Base-by-base conservation (phyloP, 2,329 filamentous ascomycete genomes). In the Fusarium bactridioides region DNA sequence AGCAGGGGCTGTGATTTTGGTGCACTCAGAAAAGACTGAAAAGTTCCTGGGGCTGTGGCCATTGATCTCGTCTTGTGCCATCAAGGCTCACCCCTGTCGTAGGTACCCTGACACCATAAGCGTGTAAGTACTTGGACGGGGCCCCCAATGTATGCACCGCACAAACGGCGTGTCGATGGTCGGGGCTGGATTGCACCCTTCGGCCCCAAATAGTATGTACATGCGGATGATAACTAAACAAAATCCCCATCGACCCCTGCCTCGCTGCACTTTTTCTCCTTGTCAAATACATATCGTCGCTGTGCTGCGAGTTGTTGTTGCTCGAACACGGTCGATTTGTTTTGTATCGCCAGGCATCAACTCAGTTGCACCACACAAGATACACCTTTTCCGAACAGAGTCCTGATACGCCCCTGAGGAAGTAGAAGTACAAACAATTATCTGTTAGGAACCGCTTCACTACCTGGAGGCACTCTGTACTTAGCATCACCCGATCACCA, bases 241-340 rank as follows among this genome's bases (percentile, higher is more conserved):
- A 74, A 74, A 74, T n/a, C 65, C 61, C 44, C 55, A 50, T 41
- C n/a, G 25, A 67, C 54, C 69, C 69, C 66, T 68, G 59, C 38
- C 12, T 43, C 23, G n/a, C 31, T 50, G 55, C 50, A 47, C 9
- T 38, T 33, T 41, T 57, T 23, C 31, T 44, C 25, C n/a, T 23
- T 25, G 43, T 19, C 40, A 23, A 41, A 23, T 40, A 51, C 29
- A 54, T 56, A 23, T 59, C 31, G 27, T 50, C 18, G 37, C 29
- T 70, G 35, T 59, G 44, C 23, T 55, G 27, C 25, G 55, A 25
- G 25, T 25, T 25, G 35, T 54, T 37, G 15, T 21, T 33, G 50
- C 51, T 59, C 58, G 31, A 51, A 59, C 44, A 43, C 41, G 40
- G 48, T 58, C 60, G 67, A 55, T 57, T 64, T 72, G 25, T 25